These are phyloP conservation scores for Heliosperma pusillum DNA, from an alignment of 148 eudicot species.

Conservation along the genomic window DNA sequence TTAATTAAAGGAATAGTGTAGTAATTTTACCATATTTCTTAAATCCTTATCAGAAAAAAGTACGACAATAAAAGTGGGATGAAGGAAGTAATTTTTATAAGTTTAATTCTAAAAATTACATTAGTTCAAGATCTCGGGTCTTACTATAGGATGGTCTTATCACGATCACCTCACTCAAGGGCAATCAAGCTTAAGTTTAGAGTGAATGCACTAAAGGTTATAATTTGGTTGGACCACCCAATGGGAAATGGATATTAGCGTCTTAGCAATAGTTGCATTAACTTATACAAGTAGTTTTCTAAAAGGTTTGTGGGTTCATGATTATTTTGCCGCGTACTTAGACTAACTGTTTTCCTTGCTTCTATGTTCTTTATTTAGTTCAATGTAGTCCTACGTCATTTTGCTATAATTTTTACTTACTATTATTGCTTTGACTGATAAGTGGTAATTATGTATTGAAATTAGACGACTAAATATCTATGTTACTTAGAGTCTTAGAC, in stretches of 20 bases:
- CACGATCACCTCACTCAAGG: no score
- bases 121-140: not conserved
- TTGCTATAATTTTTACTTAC: not conserved
- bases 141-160: no score
- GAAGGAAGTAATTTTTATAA: no score
- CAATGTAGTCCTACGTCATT: conserved; percentile 7
- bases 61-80: no score
- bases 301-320: conserved; percentile 24
- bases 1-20: no score
- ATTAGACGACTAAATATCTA: not conserved
- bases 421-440: conserved; percentile 27
- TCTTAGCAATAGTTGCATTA: conserved; percentile 2
- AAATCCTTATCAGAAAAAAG: no score
- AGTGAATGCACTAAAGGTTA: not conserved
- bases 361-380: not conserved
- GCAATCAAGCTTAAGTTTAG: conserved; percentile 5
- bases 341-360: conserved; percentile 17
- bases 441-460: conserved; percentile 12
- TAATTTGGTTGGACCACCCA: not conserved
- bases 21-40: no score
- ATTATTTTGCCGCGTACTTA: conserved; percentile 26
- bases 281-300: not conserved
- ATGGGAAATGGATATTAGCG: conserved; percentile 19
- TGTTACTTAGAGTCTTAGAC: not conserved
- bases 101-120: not conserved